phyloP scores from a whole-genome alignment of 495 filamentous ascomycete species.

The Chaetomium fimeti region DNA sequence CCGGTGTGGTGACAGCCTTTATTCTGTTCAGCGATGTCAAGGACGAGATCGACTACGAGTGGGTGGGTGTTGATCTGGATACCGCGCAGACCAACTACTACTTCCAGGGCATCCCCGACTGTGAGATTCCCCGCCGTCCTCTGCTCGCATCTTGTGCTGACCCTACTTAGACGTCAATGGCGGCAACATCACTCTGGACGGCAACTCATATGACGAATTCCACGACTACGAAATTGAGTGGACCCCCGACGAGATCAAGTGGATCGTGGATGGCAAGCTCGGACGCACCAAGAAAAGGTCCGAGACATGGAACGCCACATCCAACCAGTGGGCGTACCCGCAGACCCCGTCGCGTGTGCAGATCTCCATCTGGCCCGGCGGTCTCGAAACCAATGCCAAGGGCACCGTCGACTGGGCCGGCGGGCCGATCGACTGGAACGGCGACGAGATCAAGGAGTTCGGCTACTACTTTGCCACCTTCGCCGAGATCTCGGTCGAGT shows the following conservation, averaged over 20 bases:
- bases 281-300: slow-evolving; percentile 70
- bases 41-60: slow-evolving; percentile 98
- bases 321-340: slow-evolving; percentile 82
- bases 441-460: slow-evolving; percentile 70
- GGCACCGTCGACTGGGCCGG: slow-evolving; percentile 93
- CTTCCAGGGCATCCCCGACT: slow-evolving; percentile 89
- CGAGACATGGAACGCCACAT: slow-evolving; percentile 80
- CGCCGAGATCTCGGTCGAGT: slow-evolving; percentile 72
- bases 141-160: slow-evolving; percentile 14
- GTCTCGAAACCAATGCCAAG: slow-evolving; percentile 68
- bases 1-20: slow-evolving; percentile 91
- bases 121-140: slow-evolving; percentile 54
- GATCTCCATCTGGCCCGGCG: slow-evolving; percentile 95
- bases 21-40: slow-evolving; percentile 92
- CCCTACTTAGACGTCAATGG: slow-evolving; percentile 62
- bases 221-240: slow-evolving; percentile 95
- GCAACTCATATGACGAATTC: slow-evolving; percentile 72
- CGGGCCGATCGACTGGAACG: slow-evolving; percentile 84
- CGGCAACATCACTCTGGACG: slow-evolving; percentile 63
- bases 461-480: slow-evolving; percentile 89
- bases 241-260: slow-evolving; percentile 79
- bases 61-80: slow-evolving; percentile 74
- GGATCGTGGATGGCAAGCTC: slow-evolving; percentile 77
- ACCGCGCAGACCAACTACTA: slow-evolving; percentile 93
- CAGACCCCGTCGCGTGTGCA: slow-evolving; percentile 93